phyloP scores from a whole-genome alignment of 441 rosid species.

The Gossypium schwendimanii region DNA sequence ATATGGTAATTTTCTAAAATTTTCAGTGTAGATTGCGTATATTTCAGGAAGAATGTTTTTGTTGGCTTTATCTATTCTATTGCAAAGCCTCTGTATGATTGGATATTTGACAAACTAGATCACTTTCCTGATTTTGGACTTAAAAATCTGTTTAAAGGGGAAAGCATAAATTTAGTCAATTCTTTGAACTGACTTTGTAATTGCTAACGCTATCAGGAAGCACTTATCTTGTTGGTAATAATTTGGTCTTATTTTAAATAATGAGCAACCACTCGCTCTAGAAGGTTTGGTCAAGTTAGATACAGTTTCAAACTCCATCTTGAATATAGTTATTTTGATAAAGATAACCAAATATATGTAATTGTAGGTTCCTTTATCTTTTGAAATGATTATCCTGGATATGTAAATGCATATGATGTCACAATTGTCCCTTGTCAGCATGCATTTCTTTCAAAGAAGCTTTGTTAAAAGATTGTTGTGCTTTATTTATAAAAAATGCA shows the following conservation, averaged over 20 bases:
- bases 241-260: not conserved
- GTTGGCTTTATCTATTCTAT: not conserved
- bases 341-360: not conserved
- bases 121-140: not conserved
- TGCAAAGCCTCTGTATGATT: not conserved
- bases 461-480: not conserved
- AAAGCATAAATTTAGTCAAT: not conserved
- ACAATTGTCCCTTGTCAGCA: not conserved
- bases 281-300: not conserved
- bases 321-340: not conserved
- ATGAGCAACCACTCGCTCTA: not conserved
- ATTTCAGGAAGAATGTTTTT: not conserved
- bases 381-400: not conserved
- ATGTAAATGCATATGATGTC: not conserved
- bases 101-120: not conserved
- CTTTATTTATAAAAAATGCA: not conserved
- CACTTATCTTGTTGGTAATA: not conserved
- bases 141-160: not conserved
- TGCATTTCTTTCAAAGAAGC: not conserved
- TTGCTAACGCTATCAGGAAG: not conserved
- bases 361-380: not conserved
- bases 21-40: not conserved
- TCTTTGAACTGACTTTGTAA: not conserved
- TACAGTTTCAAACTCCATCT: not conserved
- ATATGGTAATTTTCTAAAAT: slow-evolving; percentile 10